A percentile compares a stretch with the other conserved stretches of the same genome.
These are phyloP conservation scores for Ilex paraguariensis DNA, from an alignment of 305 asterid genomes.

Conservation along the genomic window DNA sequence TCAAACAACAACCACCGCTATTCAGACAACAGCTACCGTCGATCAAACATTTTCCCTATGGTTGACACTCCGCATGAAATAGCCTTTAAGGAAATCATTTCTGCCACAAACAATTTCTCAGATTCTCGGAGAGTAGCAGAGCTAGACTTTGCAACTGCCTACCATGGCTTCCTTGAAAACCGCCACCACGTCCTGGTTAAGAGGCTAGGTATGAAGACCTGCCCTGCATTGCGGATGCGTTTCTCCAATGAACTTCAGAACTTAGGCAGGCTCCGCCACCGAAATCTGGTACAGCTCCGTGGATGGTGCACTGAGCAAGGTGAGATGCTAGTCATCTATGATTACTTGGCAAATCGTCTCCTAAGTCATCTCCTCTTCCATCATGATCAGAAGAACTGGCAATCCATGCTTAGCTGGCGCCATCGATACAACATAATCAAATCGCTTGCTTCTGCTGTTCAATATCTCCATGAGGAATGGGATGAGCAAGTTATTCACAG, in stretches of 20 bases:
- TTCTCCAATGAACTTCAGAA: slow-evolving; percentile 73
- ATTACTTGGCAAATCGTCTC: slow-evolving; percentile 43
- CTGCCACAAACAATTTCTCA: slow-evolving; percentile 71
- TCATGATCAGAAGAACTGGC: slow-evolving; percentile 12
- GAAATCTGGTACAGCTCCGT: slow-evolving; percentile 78
- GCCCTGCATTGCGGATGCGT: slow-evolving; percentile 82
- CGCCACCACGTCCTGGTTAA: slow-evolving; percentile 54
- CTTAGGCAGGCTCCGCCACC: slow-evolving; percentile 71
- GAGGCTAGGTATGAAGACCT: slow-evolving; percentile 85
- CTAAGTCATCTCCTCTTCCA: slow-evolving; percentile 67
- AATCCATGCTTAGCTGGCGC: slow-evolving; percentile 39
- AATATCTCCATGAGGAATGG: slow-evolving; percentile 96
- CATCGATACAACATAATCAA: slow-evolving; percentile 63
- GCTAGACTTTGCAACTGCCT: slow-evolving; percentile 89
- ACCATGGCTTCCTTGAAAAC: slow-evolving; percentile 59
- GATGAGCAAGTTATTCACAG: slow-evolving; percentile 92
- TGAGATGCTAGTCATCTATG: slow-evolving; percentile 94
- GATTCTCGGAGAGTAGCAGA: slow-evolving; percentile 78
- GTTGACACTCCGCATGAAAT: slow-evolving; percentile 84
- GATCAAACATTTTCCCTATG: slow-evolving; percentile 25
- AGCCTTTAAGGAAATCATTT: slow-evolving; percentile 60
- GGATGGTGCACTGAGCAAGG: slow-evolving; percentile 99
- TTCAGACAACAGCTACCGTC: not conserved
- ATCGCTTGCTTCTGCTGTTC: slow-evolving; percentile 81
- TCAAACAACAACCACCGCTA: slow-evolving; percentile 2